Evolutionary conservation across 257 asterid species (phyloP).

Genomic region (Solanum chmielewskii): DNA sequence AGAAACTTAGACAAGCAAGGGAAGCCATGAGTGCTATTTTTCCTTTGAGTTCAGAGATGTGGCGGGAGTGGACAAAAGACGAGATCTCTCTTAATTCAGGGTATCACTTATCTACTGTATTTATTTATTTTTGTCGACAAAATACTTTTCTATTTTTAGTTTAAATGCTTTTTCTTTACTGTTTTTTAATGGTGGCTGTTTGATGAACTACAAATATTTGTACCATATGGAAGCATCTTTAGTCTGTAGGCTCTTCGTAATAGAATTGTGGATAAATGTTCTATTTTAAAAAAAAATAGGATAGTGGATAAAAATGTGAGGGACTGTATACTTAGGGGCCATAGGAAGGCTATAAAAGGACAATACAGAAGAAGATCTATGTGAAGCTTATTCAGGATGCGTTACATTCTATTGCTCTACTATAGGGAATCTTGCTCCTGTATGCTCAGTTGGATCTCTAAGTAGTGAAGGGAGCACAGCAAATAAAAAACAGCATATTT

Average conservation of each 20-base stretch:
- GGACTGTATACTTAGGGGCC: background rate
- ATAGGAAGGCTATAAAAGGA: background rate
- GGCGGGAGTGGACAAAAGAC: constrained; percentile 95
- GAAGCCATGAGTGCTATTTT: constrained; percentile 76
- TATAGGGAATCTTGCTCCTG: background rate
- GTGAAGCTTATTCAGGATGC: background rate
- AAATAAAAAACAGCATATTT: background rate
- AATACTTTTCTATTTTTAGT: background rate
- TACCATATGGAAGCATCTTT: background rate
- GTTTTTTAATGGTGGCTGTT: background rate
- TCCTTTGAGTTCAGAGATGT: constrained; percentile 75
- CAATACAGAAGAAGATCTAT: background rate
- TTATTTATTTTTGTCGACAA: background rate
- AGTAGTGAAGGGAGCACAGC: background rate
- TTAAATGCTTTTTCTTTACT: background rate
- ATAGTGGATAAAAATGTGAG: background rate
- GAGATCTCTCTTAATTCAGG: constrained; percentile 53
- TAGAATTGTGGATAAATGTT: background rate
- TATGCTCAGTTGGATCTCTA: background rate
- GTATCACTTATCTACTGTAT: constrained; percentile 18
- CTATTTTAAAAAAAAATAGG: background rate
- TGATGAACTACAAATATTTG: background rate
- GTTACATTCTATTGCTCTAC: background rate
- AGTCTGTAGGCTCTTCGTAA: background rate
- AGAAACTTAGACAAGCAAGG: constrained; percentile 80